Base-by-base conservation (phyloP, 2,329 filamentous ascomycete species). In the Claviceps capensis region DNA sequence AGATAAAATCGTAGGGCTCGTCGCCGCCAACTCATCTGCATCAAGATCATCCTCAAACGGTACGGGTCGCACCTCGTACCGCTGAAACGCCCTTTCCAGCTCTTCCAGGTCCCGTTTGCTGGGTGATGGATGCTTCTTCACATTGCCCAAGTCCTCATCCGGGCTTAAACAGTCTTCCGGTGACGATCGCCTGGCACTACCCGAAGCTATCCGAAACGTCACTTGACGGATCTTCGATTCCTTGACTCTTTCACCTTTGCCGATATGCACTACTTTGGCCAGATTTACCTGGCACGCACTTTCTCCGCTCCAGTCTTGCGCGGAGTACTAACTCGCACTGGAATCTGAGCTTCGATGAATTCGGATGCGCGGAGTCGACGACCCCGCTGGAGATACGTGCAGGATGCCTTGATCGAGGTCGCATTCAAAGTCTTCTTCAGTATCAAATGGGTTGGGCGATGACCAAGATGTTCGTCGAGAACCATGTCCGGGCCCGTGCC, bases 61-160 rank as follows among this genome's bases (percentile, higher is more conserved):
- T 14, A 55, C 53, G 34, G 58, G 58, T 4, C 62, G 52, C 23
- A 56, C 54, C 9, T 58, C 57, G 48, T 69, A 69, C 19, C 61
- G 59, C 50, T 61, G 62, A 17, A 72, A 63, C 1, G 65, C 66
- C 36, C 55, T 52, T 48, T 68, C 65, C 23, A 72, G 59, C n/a
- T 65, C 59, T 48, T 71, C 64, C 22, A 73, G 58, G 9, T 64
- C 65, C 34, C 63, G 60, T 53, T 72, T 72, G 60, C 66, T 71
- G 2, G 71, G 71, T 2, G 71, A 73, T 5, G 71, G 71, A 41
- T 73, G 70, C 52, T 73, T 73, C 61, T 73, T 73, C 16, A 62
- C 58, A 42, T 55, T 55, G 45, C 60, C 57, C 42, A 7, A 30
- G 13, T 51, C 49, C 38, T 19, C 43, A 49, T 7, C 36, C 40